These are phyloP conservation scores for Phytophthora sp. DNA, from an alignment of 352 stramenopile species.

Conservation along the genomic window DNA sequence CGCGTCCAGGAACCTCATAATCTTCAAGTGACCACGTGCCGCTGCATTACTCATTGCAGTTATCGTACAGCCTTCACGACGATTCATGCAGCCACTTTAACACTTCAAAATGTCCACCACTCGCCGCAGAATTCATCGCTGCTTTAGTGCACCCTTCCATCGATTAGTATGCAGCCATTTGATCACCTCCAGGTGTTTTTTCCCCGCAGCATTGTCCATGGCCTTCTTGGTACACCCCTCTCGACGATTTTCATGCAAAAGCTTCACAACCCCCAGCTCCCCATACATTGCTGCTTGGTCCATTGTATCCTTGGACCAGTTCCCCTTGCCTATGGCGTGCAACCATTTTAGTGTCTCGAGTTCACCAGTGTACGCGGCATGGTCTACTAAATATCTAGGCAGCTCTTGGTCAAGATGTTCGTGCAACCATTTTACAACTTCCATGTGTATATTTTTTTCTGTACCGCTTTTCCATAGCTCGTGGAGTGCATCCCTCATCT, in stretches of 20 bases:
- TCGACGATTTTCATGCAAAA: conserved; percentile 16
- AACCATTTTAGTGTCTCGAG: conserved; percentile 25
- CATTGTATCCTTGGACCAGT: conserved; percentile 19
- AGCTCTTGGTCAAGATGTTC: not conserved
- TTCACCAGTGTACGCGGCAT: not conserved
- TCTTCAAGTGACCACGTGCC: conserved; percentile 6
- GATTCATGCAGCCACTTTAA: conserved; percentile 12
- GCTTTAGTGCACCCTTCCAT: conserved; percentile 1
- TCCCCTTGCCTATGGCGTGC: conserved; percentile 12
- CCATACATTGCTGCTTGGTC: conserved; percentile 18
- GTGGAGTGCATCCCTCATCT: not conserved
- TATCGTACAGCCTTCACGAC: not conserved
- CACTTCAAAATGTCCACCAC: conserved; percentile 9
- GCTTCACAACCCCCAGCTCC: conserved; percentile 19
- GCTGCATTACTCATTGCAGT: conserved; percentile 10
- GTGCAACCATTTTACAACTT: conserved; percentile 18
- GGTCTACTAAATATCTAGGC: conserved; percentile 1
- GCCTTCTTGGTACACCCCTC: conserved; percentile 13
- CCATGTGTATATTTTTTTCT: not conserved
- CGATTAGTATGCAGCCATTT: conserved; percentile 12
- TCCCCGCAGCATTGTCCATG: conserved; percentile 1
- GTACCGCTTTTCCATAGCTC: too few species aligned
- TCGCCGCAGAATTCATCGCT: conserved; percentile 11
- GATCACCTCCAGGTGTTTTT: conserved; percentile 13
- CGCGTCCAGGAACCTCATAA: conserved; percentile 29